Evolutionary conservation across 176 grass and related monocot species (phyloP).

Genomic region (Olyra latifolia): DNA sequence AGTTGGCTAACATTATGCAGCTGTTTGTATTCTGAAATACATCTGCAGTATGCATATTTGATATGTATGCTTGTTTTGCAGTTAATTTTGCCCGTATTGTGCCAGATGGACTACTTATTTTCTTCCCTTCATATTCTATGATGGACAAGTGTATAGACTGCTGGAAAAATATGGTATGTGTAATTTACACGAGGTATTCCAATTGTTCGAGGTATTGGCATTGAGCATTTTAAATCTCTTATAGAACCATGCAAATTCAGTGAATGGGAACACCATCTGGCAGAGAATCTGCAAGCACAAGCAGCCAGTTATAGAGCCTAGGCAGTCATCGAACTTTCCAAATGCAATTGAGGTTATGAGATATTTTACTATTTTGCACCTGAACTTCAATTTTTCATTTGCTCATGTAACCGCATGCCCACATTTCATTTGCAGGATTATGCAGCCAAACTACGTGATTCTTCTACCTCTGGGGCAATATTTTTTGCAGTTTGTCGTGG

Average conservation of each 20-base stretch:
- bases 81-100: constrained; percentile 97
- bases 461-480: constrained; percentile 79
- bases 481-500: constrained; percentile 99
- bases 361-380: constrained; percentile 23
- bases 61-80: constrained; percentile 43
- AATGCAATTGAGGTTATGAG: constrained; percentile 84
- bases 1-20: constrained; percentile 28
- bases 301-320: constrained; percentile 94
- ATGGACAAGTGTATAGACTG: constrained; percentile 90
- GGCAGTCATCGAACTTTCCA: constrained; percentile 83
- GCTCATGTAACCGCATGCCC: constrained; percentile 16
- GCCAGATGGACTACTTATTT: constrained; percentile 91
- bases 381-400: constrained; percentile 36
- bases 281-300: constrained; percentile 91
- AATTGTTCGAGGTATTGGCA: constrained; percentile 23
- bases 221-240: constrained; percentile 36
- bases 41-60: constrained; percentile 1
- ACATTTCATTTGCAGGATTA: constrained; percentile 74
- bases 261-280: constrained; percentile 73
- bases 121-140: constrained; percentile 99
- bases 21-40: constrained; percentile 30
- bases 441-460: constrained; percentile 67
- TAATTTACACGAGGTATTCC: constrained; percentile 24
- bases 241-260: constrained; percentile 80
- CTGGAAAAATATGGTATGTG: constrained; percentile 84